Evolutionary conservation across 805 yeast genomes (phyloP).

Genomic region (Blastobotrys parvus): DNA sequence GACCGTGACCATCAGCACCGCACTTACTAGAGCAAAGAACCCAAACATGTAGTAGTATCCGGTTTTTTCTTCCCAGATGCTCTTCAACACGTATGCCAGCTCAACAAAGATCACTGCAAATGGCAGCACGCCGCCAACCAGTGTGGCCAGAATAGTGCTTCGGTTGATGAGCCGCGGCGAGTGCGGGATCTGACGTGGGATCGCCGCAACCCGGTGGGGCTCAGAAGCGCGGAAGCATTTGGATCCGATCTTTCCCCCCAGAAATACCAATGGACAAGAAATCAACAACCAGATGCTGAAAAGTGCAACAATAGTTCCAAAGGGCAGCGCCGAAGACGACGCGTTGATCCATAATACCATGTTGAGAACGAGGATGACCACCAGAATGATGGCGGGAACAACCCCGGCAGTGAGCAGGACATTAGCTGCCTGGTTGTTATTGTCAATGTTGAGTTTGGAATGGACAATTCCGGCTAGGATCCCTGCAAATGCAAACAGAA

Average conservation of each 20-base stretch:
- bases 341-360: conserved; percentile 67
- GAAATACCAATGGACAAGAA: conserved; percentile 65
- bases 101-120: conserved; percentile 78
- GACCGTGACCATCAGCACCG: conserved; percentile 53
- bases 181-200: conserved; percentile 31
- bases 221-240: conserved; percentile 12
- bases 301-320: conserved; percentile 59
- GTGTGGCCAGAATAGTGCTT: conserved; percentile 15
- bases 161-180: conserved; percentile 11
- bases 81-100: conserved; percentile 59
- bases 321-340: conserved; percentile 70
- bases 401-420: conserved; percentile 26
- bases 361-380: conserved; percentile 49
- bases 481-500: conserved; percentile 61
- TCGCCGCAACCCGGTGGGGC: conserved; percentile 21
- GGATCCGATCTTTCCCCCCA: conserved; percentile 50
- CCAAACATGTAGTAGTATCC: conserved; percentile 77
- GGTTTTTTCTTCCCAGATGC: conserved; percentile 73
- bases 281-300: conserved; percentile 51
- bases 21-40: conserved; percentile 54
- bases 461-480: conserved; percentile 68
- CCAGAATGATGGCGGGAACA: conserved; percentile 34
- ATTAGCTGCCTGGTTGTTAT: conserved; percentile 30
- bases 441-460: conserved; percentile 50
- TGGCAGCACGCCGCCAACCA: conserved; percentile 63